Percentiles rank a stretch among this genome's conserved stretches.
Conservation (phyloP, 495 filamentous ascomycete species). For the Penicillium cataractarum region DNA sequence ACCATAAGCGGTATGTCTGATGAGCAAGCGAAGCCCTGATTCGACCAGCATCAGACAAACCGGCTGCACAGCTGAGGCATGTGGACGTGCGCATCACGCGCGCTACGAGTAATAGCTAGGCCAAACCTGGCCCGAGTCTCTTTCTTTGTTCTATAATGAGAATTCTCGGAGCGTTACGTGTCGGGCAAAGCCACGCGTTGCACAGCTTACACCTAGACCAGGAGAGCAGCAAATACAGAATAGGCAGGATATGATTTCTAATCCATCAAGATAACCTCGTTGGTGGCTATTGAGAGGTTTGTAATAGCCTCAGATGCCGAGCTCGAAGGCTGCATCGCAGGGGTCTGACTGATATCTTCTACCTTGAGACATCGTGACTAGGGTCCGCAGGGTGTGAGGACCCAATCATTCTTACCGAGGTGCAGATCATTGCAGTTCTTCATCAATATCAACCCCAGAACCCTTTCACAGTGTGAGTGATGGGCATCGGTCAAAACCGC, state of each 20-base stretch:
- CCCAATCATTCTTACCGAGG: conserved; percentile 6
- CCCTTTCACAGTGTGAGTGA: background rate
- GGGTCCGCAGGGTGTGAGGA: background rate
- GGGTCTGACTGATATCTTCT: background rate
- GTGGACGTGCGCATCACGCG: conserved; percentile 25
- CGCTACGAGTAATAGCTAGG: background rate
- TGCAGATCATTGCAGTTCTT: conserved; percentile 5
- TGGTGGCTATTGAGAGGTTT: background rate
- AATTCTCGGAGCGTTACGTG: conserved; percentile 14
- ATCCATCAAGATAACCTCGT: conserved; percentile 8
- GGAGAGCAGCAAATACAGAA: background rate
- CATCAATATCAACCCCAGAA: too few species aligned
- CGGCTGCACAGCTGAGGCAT: conserved; percentile 18
- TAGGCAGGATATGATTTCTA: background rate
- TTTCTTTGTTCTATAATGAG: background rate
- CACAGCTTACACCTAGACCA: conserved; percentile 12
- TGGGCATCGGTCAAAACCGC: background rate
- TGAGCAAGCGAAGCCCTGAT: conserved; percentile 10
- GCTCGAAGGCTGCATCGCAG: conserved; percentile 3
- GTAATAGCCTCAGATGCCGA: conserved; percentile 17
- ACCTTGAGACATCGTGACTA: background rate
- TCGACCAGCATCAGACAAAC: conserved; percentile 9
- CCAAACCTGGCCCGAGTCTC: background rate
- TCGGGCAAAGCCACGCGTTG: conserved; percentile 22
- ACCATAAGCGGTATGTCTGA: background rate